A percentile compares a stretch with the other conserved stretches of the same genome.
Conservation (phyloP, 2,329 filamentous ascomycete species). For the Clonostachys sp. region DNA sequence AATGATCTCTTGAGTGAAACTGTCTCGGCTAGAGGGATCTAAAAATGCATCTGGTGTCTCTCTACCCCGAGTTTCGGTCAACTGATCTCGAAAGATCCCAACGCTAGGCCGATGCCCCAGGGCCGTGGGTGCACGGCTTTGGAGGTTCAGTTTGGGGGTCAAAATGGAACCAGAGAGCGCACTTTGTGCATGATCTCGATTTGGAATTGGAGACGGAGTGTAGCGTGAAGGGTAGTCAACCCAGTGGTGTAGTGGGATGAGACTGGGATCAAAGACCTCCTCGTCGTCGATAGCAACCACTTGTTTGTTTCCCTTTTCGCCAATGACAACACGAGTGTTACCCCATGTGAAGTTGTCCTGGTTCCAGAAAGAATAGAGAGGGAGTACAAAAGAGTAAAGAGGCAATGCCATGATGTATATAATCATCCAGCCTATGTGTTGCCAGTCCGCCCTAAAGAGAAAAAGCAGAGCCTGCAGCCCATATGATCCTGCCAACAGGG, state of each 20-base stretch:
- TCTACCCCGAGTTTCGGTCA: slow-evolving; percentile 30
- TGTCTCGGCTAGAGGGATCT: too few species aligned
- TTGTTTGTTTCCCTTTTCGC: slow-evolving; percentile 87
- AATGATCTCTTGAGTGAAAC: slow-evolving; percentile 60
- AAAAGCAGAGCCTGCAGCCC: slow-evolving; percentile 96
- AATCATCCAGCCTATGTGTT: slow-evolving; percentile 98
- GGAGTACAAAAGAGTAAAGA: slow-evolving; percentile 85
- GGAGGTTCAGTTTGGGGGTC: slow-evolving; percentile 46
- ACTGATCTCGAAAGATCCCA: slow-evolving; percentile 68
- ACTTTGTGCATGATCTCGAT: too few species aligned
- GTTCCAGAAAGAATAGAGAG: slow-evolving; percentile 99
- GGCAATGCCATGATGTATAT: slow-evolving; percentile 94
- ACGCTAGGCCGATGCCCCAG: slow-evolving; percentile 44
- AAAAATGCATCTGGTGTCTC: too few species aligned
- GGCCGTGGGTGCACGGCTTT: slow-evolving; percentile 35
- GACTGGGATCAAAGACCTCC: slow-evolving; percentile 77
- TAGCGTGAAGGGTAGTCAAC: slow-evolving; percentile 89
- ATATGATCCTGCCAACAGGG: slow-evolving; percentile 87
- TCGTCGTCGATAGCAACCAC: slow-evolving; percentile 84
- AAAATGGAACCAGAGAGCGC: too few species aligned
- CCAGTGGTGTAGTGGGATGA: slow-evolving; percentile 92
- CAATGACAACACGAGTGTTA: slow-evolving; percentile 95
- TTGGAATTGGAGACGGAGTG: slow-evolving; percentile 58
- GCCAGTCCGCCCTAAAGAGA: slow-evolving; percentile 95
- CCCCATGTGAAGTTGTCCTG: slow-evolving; percentile 99